phyloP scores from a whole-genome alignment of 441 rosid species.

The Aquilaria agallochum region DNA sequence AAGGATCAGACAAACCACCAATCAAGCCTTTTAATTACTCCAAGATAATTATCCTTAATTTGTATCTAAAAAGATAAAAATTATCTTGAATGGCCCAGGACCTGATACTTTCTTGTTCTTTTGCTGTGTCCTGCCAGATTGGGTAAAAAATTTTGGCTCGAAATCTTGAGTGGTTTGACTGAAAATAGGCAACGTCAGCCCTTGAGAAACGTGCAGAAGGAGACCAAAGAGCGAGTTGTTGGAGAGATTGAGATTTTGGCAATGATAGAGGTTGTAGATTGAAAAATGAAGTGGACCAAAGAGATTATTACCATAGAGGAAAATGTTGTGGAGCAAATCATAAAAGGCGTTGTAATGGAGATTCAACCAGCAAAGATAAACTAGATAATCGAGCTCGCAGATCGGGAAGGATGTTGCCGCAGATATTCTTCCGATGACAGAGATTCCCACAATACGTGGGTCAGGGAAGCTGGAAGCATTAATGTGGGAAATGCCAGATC shows the following conservation, averaged over 20 bases:
- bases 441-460: slow-evolving; percentile 77
- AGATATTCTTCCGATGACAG: slow-evolving; percentile 53
- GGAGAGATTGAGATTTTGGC: slow-evolving; percentile 81
- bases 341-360: slow-evolving; percentile 63
- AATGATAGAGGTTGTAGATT: slow-evolving; percentile 59
- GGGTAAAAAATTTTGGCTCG: no score
- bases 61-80: slow-evolving; percentile 63
- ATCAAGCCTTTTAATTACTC: slow-evolving; percentile 51
- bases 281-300: slow-evolving; percentile 71
- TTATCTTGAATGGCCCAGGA: background rate
- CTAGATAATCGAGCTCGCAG: slow-evolving; percentile 45
- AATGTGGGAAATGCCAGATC: slow-evolving; percentile 84
- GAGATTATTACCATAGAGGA: slow-evolving; percentile 75
- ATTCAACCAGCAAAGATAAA: slow-evolving; percentile 76
- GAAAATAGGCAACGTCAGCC: slow-evolving; percentile 22
- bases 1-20: slow-evolving; percentile 54
- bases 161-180: no score
- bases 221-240: slow-evolving; percentile 71
- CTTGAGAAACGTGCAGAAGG: slow-evolving; percentile 45
- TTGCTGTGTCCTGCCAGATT: no score
- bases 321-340: slow-evolving; percentile 76
- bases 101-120: background rate
- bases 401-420: slow-evolving; percentile 84
- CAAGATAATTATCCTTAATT: slow-evolving; percentile 90
- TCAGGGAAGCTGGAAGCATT: slow-evolving; percentile 44